These are phyloP conservation scores for Blumeria graminis DNA, from an alignment of 2,329 filamentous ascomycete genomes.

Conservation along the genomic window DNA sequence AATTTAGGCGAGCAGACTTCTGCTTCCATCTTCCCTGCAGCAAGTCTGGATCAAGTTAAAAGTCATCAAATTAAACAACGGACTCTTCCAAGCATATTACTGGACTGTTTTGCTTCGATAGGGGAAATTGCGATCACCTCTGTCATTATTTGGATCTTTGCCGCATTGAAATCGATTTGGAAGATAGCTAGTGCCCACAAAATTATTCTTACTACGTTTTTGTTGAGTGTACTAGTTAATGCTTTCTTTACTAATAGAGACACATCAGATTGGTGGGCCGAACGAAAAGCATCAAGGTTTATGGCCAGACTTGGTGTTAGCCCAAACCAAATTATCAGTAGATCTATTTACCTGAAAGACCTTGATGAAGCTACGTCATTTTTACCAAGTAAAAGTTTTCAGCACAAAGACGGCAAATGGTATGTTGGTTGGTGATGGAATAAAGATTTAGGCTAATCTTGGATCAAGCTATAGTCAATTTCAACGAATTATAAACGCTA, in stretches of 20 bases:
- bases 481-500: slow-evolving; percentile 29
- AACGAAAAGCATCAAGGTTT: slow-evolving; percentile 55
- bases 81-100: slow-evolving; percentile 42
- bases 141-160: slow-evolving; percentile 54
- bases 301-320: slow-evolving; percentile 62
- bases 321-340: slow-evolving; percentile 61
- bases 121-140: slow-evolving; percentile 51
- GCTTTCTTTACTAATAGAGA: slow-evolving; percentile 50
- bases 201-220: slow-evolving; percentile 44
- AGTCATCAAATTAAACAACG: slow-evolving; percentile 30
- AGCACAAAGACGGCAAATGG: slow-evolving; percentile 24
- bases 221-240: slow-evolving; percentile 47
- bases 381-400: slow-evolving; percentile 6
- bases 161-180: slow-evolving; percentile 37
- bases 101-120: slow-evolving; percentile 50
- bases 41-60: slow-evolving; percentile 20
- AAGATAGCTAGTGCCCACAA: slow-evolving; percentile 48
- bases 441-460: slow-evolving; percentile 4
- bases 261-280: slow-evolving; percentile 59
- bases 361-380: slow-evolving; percentile 34
- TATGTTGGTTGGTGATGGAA: slow-evolving; percentile 11
- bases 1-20: slow-evolving; percentile 45
- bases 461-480: slow-evolving; percentile 32
- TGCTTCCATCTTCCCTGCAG: slow-evolving; percentile 31
- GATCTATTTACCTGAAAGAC: slow-evolving; percentile 62